A percentile compares a stretch with the other conserved stretches of the same genome.
These are phyloP conservation scores for Noccaea caerulescens DNA, from an alignment of 345 rosid species.

Conservation along the genomic window DNA sequence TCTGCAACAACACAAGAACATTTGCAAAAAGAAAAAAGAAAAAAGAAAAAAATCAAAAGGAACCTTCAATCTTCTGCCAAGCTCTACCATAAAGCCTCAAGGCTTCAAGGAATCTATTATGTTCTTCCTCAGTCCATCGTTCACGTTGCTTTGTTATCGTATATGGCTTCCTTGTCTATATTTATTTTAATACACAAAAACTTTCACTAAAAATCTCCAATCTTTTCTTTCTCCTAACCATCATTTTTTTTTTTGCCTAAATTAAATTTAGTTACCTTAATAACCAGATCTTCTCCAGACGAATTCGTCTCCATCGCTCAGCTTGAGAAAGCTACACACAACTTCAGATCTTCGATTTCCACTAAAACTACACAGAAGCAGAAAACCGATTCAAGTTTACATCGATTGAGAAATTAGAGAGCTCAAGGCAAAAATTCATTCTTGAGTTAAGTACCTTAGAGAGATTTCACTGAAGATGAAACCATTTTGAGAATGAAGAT, in stretches of 20 bases:
- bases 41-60: not conserved
- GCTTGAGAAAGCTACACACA: not conserved
- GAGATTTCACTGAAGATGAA: not conserved
- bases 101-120: conserved; percentile 85
- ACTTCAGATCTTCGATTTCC: conserved; percentile 17
- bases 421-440: not conserved
- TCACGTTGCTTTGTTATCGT: conserved; percentile 88
- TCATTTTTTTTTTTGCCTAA: not conserved
- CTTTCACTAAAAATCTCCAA: not conserved
- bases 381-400: not conserved
- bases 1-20: not conserved
- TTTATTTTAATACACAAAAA: not conserved
- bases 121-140: conserved; percentile 95
- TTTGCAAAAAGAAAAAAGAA: not conserved
- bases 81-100: conserved; percentile 84
- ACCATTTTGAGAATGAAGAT: not conserved
- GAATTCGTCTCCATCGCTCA: conserved; percentile 43
- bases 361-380: not conserved
- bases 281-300: conserved; percentile 41
- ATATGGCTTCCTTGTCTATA: conserved; percentile 79
- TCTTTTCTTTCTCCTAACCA: not conserved
- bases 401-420: not conserved
- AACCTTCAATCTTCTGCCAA: conserved; percentile 91
- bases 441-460: conserved; percentile 15
- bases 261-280: conserved; percentile 30